Conservation (phyloP, 495 filamentous ascomycete genomes). For the Aspergillus nanangensis region DNA sequence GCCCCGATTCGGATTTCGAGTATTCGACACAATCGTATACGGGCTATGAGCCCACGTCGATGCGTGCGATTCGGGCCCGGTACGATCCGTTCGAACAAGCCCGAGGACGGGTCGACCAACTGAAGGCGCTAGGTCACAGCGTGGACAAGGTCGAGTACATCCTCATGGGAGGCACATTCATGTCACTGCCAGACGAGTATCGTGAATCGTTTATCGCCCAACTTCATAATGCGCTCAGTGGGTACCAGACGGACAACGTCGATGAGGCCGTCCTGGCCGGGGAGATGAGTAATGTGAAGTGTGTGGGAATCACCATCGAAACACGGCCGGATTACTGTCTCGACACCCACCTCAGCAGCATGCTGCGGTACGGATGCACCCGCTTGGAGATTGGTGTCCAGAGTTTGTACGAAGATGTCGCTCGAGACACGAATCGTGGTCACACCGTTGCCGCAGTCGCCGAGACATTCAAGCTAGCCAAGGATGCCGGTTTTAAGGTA, state of each 20-base stretch:
- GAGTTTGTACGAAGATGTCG: constrained; percentile 97
- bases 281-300: constrained; percentile 93
- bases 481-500: constrained; percentile 98
- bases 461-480: constrained; percentile 90
- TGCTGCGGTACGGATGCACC: constrained; percentile 96
- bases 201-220: constrained; percentile 90
- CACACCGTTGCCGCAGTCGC: constrained; percentile 93
- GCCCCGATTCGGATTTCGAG: constrained; percentile 96
- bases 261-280: constrained; percentile 91
- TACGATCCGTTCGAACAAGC: constrained; percentile 99
- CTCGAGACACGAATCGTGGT: constrained; percentile 92
- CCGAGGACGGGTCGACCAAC: constrained; percentile 90
- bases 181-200: constrained; percentile 88
- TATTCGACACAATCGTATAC: constrained; percentile 99
- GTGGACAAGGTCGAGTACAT: constrained; percentile 99
- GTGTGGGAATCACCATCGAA: constrained; percentile 97
- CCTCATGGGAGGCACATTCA: constrained; percentile 99
- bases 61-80: constrained; percentile 94
- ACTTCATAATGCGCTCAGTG: constrained; percentile 91
- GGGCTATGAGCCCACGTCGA: constrained; percentile 95
- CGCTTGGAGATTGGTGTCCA: constrained; percentile 93
- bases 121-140: constrained; percentile 89
- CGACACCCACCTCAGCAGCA: constrained; percentile 82
- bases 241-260: constrained; percentile 85
- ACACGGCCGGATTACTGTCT: constrained; percentile 95